Evolutionary conservation across 177 flowering plant genomes (phyloP), one percentile per base, ranked within the genome.

Genomic region (Vitis hybrid): DNA sequence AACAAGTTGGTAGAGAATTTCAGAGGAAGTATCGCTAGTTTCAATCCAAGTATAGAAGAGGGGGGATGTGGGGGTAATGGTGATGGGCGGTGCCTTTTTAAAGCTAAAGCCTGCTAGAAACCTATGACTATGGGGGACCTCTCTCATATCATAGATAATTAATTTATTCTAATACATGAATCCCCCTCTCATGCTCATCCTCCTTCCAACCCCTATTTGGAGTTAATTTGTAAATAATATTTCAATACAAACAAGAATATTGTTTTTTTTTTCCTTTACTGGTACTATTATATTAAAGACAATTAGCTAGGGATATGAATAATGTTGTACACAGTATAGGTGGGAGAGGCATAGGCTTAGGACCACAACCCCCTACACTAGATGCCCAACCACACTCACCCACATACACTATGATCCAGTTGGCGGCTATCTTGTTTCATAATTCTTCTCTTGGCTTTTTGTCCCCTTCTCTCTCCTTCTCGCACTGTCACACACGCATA

Each of bases 21-120:
- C 58, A 49, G 70, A 72, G 75, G 75, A 72, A 72, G 17, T 66
- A n/a, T 66, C 70, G 58, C n/a, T 11, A 35, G 70, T 72, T 66
- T 53, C 21, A 70, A 61, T 72, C 75, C 61, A 52, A 72, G 21
- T 13, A 2, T 56, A 55, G 55, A 57, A 18, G 30, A 58, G 46
- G 27, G 61, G 57, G 6, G 20, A 54, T 15, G 57, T 54, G 57
- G 57, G 56, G 61, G 6, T 15, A 30, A 2, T 9, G 58, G 30
- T n/a, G 60, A 49, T 54, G 59, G 13, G 32, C 53, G 32, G 14
- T 68, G 35, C 41, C 41, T 27, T 8, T 53, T 69, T 69, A 69
- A 53, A 69, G 65, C 35, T 60, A 64, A 64, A 71, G 63, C 67
- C 72, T 62, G 30, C 48, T 14, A 4, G 1, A 57, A 57, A 58